Evolutionary conservation across 108 stramenopile genomes (phyloP), one percentile per base, ranked within the genome.

Genomic region (Fragilaria crotonensis): DNA sequence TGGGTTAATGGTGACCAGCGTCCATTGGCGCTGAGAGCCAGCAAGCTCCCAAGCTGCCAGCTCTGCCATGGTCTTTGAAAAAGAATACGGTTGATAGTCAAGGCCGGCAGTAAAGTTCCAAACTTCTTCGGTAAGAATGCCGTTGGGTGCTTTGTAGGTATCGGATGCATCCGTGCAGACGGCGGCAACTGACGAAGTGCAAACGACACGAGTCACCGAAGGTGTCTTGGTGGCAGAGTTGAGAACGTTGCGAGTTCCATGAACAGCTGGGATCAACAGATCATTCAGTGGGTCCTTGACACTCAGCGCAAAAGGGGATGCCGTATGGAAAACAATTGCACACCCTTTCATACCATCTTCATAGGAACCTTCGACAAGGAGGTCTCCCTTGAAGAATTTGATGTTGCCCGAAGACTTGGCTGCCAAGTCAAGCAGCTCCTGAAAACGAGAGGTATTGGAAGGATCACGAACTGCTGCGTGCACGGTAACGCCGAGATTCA

Each of bases 171-270:
- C 57, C 1, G 46, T 30, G 29, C 27, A 47, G 27, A 49, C 59
- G 46, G 65, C 65, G 1, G 23, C 57, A 20, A 17, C 25, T 17
- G 47, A 49, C 22, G 25, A 27, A 25, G 65, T 66, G 19, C 58
- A n/a, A n/a, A 66, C 65, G 19, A 66, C 65, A 3, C 65, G 57
- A 3, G 20, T 25, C 58, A 66, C 65, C 46, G 65, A 59, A 17
- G 58, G 65, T 11, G 65, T 66, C 7, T 59, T 55, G 19, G 14
- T 30, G 1, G 57, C 57, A 14, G n/a, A 25, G 17, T 29, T 25
- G 25, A 66, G 32, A 2, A 66, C 65, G 29, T 49, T 59, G 25
- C 58, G 21, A 57, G 65, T 30, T 49, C 31, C 7, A 66, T n/a
- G 21, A n/a, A n/a, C n/a, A n/a, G n/a, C n/a, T n/a, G n/a, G n/a